These are phyloP conservation scores for Sicyos baderoa DNA, from an alignment of 306 rosid species.

Conservation along the genomic window DNA sequence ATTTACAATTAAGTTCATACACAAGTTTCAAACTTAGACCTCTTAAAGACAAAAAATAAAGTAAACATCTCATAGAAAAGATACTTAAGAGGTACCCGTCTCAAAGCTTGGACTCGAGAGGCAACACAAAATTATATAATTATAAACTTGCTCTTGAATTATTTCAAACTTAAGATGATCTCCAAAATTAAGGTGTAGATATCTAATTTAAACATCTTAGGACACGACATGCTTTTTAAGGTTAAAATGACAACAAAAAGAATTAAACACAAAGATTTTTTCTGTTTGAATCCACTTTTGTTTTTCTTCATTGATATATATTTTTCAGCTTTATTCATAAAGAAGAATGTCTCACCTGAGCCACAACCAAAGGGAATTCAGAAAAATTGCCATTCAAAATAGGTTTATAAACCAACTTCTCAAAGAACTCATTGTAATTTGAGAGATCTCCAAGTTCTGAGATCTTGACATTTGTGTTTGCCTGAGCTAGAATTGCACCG, in stretches of 20 bases:
- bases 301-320: neutral
- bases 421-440: conserved; percentile 46
- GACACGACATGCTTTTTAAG: too few relatives aligned
- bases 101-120: too few relatives aligned
- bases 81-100: too few relatives aligned
- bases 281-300: neutral
- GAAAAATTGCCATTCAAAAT: conserved; percentile 44
- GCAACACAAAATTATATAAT: too few relatives aligned
- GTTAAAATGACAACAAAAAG: neutral
- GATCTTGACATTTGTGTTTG: conserved; percentile 27
- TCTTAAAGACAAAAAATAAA: too few relatives aligned
- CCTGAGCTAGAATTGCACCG: conserved; percentile 54
- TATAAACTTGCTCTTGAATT: too few relatives aligned
- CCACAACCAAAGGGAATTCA: conserved; percentile 63
- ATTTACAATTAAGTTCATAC: too few relatives aligned
- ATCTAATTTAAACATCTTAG: too few relatives aligned
- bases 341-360: conserved; percentile 44
- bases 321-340: neutral
- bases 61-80: too few relatives aligned
- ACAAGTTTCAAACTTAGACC: too few relatives aligned
- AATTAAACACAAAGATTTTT: neutral
- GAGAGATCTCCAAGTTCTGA: conserved; percentile 63
- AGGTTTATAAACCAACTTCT: conserved; percentile 52
- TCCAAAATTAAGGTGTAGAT: too few relatives aligned
- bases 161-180: too few relatives aligned